Evolutionary conservation across 257 asterid genomes (phyloP).

Genomic region (Solanum neorickii): DNA sequence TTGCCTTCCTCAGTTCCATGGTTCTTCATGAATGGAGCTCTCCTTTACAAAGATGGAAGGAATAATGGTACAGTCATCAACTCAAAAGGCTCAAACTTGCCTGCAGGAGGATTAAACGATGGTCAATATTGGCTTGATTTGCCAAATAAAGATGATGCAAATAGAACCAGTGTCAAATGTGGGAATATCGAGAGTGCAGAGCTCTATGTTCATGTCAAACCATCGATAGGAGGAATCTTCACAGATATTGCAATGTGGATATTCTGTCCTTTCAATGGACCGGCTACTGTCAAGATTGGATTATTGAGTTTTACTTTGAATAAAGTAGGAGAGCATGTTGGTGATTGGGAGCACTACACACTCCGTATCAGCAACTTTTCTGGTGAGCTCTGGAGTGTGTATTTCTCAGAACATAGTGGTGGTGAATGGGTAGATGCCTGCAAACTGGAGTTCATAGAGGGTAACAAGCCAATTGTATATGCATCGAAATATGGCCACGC

Average conservation of each 20-base stretch:
- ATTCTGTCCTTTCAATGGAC: constrained; percentile 93
- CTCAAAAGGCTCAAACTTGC: constrained; percentile 50
- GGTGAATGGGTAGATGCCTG: constrained; percentile 65
- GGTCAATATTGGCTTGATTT: constrained; percentile 68
- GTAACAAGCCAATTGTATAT: constrained; percentile 57
- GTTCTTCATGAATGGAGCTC: constrained; percentile 73
- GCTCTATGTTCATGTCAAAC: constrained; percentile 70
- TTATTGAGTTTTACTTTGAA: constrained; percentile 23
- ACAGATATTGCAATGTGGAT: constrained; percentile 83
- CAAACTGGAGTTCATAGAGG: constrained; percentile 58
- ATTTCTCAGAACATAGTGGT: constrained; percentile 82
- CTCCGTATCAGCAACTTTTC: constrained; percentile 74
- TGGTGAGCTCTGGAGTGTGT: constrained; percentile 60
- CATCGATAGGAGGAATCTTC: constrained; percentile 65
- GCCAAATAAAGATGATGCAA: constrained; percentile 23
- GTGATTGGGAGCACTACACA: constrained; percentile 96
- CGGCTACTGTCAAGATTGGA: constrained; percentile 52
- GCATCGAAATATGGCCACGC: constrained; percentile 79
- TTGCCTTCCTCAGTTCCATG: constrained; percentile 85
- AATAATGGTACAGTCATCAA: constrained; percentile 48
- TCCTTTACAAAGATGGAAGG: constrained; percentile 44
- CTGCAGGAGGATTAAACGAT: constrained; percentile 62
- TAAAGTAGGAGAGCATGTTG: constrained; percentile 59
- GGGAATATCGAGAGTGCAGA: constrained; percentile 60
- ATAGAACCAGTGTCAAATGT: constrained; percentile 22